Percentiles rank a stretch among this genome's conserved stretches.
phyloP scores from a whole-genome alignment of 2,329 filamentous ascomycete genomes.

The Pseudogymnoascus sp. region DNA sequence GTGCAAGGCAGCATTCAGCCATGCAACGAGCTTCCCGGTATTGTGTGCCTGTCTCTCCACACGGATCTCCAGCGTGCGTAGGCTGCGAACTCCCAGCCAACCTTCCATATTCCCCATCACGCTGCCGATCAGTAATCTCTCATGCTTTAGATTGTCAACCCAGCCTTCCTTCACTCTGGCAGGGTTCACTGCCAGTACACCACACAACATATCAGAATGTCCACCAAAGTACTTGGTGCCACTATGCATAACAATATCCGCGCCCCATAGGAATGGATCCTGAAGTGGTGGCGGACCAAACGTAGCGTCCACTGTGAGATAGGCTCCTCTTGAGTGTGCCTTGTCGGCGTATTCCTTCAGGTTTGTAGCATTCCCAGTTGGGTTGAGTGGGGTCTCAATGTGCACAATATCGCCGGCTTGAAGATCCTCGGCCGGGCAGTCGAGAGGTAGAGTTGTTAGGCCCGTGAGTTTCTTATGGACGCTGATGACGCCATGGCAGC shows the following conservation, averaged over 20 bases:
- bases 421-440: slow-evolving; percentile 57
- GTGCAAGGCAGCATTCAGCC: slow-evolving; percentile 43
- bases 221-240: slow-evolving; percentile 96
- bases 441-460: slow-evolving; percentile 62
- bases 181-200: slow-evolving; percentile 62
- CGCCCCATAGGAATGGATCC: slow-evolving; percentile 74
- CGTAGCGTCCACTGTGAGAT: slow-evolving; percentile 78
- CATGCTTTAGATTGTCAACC: slow-evolving; percentile 51
- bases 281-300: slow-evolving; percentile 86
- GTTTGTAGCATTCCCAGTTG: slow-evolving; percentile 70
- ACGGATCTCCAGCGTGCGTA: slow-evolving; percentile 78
- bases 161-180: slow-evolving; percentile 42
- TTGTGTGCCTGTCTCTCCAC: slow-evolving; percentile 68
- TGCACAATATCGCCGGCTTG: slow-evolving; percentile 76
- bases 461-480: slow-evolving; percentile 69
- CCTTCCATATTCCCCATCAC: slow-evolving; percentile 86
- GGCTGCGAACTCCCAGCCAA: slow-evolving; percentile 80
- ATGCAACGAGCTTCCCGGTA: slow-evolving; percentile 60
- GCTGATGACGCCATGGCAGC: slow-evolving; percentile 75
- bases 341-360: slow-evolving; percentile 62
- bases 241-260: slow-evolving; percentile 82
- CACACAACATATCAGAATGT: slow-evolving; percentile 87
- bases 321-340: slow-evolving; percentile 64
- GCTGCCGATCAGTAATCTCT: slow-evolving; percentile 68
- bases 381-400: slow-evolving; percentile 90